Evolutionary conservation across 2,329 filamentous ascomycete species (phyloP).

Genomic region (Sporothrix euskadiensis): DNA sequence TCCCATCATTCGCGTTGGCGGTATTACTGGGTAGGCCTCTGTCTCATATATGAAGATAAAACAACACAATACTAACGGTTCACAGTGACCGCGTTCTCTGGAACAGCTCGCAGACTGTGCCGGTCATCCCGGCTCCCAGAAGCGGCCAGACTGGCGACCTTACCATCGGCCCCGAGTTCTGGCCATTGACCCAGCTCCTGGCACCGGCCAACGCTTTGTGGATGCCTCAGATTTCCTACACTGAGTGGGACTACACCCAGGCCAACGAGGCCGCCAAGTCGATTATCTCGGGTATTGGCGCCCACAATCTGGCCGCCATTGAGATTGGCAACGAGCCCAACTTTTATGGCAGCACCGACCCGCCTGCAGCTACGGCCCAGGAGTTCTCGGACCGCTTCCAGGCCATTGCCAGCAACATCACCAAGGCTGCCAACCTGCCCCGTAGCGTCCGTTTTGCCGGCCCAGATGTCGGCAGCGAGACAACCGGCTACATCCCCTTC

Average conservation of each 20-base stretch:
- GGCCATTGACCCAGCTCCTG: slow-evolving; percentile 1
- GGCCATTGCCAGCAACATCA: slow-evolving; percentile 8
- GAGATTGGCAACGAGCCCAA: slow-evolving; percentile 25
- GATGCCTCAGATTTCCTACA: slow-evolving; percentile 15
- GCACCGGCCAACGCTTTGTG: neutral
- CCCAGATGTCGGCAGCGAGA: slow-evolving; percentile 10
- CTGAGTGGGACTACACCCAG: neutral
- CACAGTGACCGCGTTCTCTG: neutral
- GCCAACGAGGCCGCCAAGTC: slow-evolving; percentile 14
- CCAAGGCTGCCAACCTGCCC: neutral
- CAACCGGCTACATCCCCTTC: neutral
- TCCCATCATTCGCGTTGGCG: slow-evolving; percentile 6
- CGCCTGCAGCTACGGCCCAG: neutral
- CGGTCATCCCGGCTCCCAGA: neutral
- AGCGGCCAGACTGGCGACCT: neutral
- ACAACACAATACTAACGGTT: neutral
- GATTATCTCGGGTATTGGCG: slow-evolving; percentile 16
- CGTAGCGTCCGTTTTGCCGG: neutral
- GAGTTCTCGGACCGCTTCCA: slow-evolving; percentile 14
- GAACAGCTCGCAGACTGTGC: slow-evolving; percentile 2
- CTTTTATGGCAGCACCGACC: neutral
- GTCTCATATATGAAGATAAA: neutral
- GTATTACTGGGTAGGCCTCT: neutral
- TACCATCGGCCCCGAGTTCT: slow-evolving; percentile 7
- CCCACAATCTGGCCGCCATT: slow-evolving; percentile 2